Conservation (phyloP, 495 filamentous ascomycete species). For the Hypoxylon subgilvum region DNA sequence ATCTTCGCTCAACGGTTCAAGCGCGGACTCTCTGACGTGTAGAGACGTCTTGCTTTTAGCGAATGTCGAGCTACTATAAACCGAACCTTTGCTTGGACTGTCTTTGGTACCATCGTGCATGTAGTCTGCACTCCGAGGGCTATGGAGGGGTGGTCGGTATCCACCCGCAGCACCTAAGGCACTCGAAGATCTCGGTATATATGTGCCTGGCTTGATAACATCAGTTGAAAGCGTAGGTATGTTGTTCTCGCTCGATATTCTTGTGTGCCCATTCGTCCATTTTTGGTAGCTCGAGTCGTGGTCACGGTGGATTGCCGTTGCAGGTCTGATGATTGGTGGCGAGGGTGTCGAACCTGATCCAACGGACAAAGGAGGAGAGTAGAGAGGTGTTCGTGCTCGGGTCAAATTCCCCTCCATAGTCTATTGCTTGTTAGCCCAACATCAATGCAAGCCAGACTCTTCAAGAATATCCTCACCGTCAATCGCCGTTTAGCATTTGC, state of each 20-base stretch:
- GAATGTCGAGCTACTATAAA: constrained; percentile 21
- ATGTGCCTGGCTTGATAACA: constrained; percentile 41
- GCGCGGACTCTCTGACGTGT: constrained; percentile 24
- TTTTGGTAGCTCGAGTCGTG: constrained; percentile 26
- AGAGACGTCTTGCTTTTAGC: constrained; percentile 27
- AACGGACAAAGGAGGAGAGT: constrained; percentile 63
- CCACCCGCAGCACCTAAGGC: constrained; percentile 56
- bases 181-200: constrained; percentile 52
- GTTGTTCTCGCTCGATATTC: constrained; percentile 53
- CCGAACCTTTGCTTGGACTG: constrained; percentile 11
- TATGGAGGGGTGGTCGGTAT: constrained; percentile 51
- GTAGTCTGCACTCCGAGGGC: constrained; percentile 48
- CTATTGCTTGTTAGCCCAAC: constrained; percentile 52
- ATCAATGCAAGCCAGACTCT: neutral
- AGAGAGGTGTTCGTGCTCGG: constrained; percentile 76
- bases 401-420: constrained; percentile 90
- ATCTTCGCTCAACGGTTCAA: constrained; percentile 51
- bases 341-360: constrained; percentile 57
- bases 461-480: constrained; percentile 64
- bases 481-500: constrained; percentile 88
- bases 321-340: constrained; percentile 46
- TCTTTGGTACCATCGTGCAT: constrained; percentile 36
- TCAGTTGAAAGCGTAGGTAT: constrained; percentile 43
- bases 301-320: constrained; percentile 41
- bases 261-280: constrained; percentile 43